Conservation (phyloP, 1,284 basidiomycete species). For the Microbotryum intermedium region DNA sequence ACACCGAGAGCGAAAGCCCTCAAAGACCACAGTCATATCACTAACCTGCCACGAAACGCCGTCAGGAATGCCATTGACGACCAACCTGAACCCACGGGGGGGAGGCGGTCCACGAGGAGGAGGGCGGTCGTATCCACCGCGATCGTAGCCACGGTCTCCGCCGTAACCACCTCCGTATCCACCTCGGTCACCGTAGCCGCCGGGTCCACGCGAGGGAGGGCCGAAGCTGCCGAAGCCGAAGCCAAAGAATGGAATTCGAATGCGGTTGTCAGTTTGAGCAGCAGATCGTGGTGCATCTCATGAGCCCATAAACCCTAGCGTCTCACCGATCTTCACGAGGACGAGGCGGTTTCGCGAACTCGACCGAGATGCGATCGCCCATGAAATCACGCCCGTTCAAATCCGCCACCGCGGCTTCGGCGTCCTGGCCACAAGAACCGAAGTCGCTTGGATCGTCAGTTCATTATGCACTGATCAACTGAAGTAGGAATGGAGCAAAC, state of each 20-base stretch:
- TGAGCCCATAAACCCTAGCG: not conserved
- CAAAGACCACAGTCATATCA: no score
- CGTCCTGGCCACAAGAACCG: constrained; percentile 53
- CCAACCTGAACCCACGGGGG: constrained; percentile 58
- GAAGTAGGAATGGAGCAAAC: no score
- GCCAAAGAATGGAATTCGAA: not conserved
- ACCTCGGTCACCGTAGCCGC: constrained; percentile 6
- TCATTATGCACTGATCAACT: not conserved
- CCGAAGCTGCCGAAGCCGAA: constrained; percentile 42
- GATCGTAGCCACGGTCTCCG: constrained; percentile 10
- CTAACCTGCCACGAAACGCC: constrained; percentile 96
- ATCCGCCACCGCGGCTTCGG: constrained; percentile 77
- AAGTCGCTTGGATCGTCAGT: constrained; percentile 1
- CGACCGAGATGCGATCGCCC: constrained; percentile 53
- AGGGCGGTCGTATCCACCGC: constrained; percentile 6
- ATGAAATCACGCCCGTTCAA: constrained; percentile 80
- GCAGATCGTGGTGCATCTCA: not conserved
- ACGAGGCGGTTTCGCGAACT: constrained; percentile 34
- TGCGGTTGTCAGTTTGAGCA: not conserved
- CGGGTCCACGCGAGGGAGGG: constrained; percentile 27
- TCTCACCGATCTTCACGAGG: constrained; percentile 24
- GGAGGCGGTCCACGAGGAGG: constrained; percentile 5
- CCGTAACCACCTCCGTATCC: constrained; percentile 13
- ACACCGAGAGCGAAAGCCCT: no score
- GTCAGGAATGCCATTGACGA: constrained; percentile 75